phyloP scores from a whole-genome alignment of 2,329 filamentous ascomycete genomes.

The Penicillium janthinellum region DNA sequence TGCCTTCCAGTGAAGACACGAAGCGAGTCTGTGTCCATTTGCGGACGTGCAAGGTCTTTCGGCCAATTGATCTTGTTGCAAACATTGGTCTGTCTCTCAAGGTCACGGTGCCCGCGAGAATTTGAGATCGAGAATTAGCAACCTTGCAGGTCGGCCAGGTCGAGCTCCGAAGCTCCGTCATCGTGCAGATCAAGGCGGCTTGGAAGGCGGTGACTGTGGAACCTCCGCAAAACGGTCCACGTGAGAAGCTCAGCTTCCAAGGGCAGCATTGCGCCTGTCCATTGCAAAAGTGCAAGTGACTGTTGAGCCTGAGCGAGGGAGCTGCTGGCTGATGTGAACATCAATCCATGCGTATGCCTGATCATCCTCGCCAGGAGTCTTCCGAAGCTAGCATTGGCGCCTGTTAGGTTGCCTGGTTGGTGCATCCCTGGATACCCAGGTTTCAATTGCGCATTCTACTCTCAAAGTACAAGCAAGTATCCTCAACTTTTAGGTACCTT shows the following conservation, averaged over 20 bases:
- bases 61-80: constrained; percentile 20
- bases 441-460: constrained; percentile 5
- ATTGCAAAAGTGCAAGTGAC: constrained; percentile 6
- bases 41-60: constrained; percentile 21
- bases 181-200: constrained; percentile 22
- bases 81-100: constrained; percentile 26
- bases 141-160: background rate
- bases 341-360: background rate
- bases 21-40: constrained; percentile 31
- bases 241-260: background rate
- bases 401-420: constrained; percentile 3
- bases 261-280: constrained; percentile 5
- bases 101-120: background rate
- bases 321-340: constrained; percentile 2
- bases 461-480: background rate
- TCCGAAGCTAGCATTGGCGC: background rate
- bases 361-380: background rate
- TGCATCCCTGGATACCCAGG: constrained; percentile 12
- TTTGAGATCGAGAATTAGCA: background rate
- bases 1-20: constrained; percentile 42
- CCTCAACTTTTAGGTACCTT: background rate
- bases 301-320: constrained; percentile 6
- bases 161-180: constrained; percentile 7
- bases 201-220: constrained; percentile 13
- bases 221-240: background rate